Conservation (phyloP, 768 basidiomycete species). For the Termitomyces sp. region DNA sequence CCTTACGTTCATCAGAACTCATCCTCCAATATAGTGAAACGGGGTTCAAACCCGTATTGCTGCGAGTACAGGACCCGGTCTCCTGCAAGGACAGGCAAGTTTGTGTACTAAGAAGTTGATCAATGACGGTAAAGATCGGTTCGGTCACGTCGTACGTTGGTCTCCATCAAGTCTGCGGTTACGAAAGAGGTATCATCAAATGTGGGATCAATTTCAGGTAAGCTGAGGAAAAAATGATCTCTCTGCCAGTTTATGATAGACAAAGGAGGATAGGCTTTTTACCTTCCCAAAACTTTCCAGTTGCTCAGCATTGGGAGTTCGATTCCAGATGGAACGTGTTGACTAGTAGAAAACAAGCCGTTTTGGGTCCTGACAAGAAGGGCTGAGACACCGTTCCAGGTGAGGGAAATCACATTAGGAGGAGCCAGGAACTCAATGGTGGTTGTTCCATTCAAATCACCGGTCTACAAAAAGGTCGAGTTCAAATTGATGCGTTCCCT, state of each 20-base stretch:
- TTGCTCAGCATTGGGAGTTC: conserved; percentile 28
- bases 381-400: conserved; percentile 34
- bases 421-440: conserved; percentile 38
- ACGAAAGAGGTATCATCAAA: conserved; percentile 47
- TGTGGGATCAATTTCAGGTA: conserved; percentile 40
- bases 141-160: conserved; percentile 29
- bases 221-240: conserved; percentile 18
- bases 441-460: conserved; percentile 46
- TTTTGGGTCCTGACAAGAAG: conserved; percentile 18
- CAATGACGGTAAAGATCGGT: background rate
- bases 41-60: conserved; percentile 38
- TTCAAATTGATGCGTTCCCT: background rate
- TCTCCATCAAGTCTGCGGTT: conserved; percentile 34
- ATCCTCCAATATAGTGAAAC: background rate
- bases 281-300: conserved; percentile 49
- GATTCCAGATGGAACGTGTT: conserved; percentile 14
- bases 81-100: conserved; percentile 38
- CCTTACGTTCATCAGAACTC: background rate
- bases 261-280: background rate
- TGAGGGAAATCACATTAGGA: conserved; percentile 23
- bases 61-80: conserved; percentile 42
- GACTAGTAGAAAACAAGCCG: conserved; percentile 24
- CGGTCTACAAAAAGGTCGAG: conserved; percentile 24
- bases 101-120: conserved; percentile 34
- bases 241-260: background rate